These are phyloP conservation scores for Suillus fuscotomentosus DNA, from an alignment of 768 basidiomycete genomes.

Conservation along the genomic window DNA sequence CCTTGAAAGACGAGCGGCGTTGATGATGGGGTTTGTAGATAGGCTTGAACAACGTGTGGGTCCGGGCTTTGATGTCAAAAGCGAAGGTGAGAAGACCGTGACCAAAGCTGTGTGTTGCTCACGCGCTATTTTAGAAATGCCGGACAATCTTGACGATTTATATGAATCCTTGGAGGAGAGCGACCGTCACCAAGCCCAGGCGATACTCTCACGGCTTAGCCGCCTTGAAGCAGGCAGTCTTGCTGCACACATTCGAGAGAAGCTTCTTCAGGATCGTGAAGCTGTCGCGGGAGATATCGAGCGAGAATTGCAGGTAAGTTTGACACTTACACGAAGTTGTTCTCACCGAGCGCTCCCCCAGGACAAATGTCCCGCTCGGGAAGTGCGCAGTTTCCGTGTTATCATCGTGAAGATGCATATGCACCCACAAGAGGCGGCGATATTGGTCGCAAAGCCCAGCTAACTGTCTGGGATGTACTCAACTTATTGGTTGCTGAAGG, in stretches of 20 bases:
- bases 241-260: slow-evolving; percentile 49
- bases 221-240: slow-evolving; percentile 62
- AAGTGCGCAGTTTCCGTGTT: slow-evolving; percentile 76
- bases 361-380: slow-evolving; percentile 66
- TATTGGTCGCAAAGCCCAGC: slow-evolving; percentile 60
- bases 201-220: slow-evolving; percentile 40
- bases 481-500: slow-evolving; percentile 51
- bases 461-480: slow-evolving; percentile 83
- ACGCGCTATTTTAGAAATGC: slow-evolving; percentile 16
- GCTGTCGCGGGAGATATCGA: slow-evolving; percentile 60
- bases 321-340: neutral
- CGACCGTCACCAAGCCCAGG: slow-evolving; percentile 45
- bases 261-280: slow-evolving; percentile 48
- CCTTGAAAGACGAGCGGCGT: slow-evolving; percentile 52
- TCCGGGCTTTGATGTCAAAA: slow-evolving; percentile 35
- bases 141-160: slow-evolving; percentile 51
- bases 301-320: slow-evolving; percentile 66
- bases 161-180: slow-evolving; percentile 59
- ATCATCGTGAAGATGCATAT: slow-evolving; percentile 61
- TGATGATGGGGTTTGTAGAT: slow-evolving; percentile 61
- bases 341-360: slow-evolving; percentile 22
- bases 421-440: slow-evolving; percentile 42
- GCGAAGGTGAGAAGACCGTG: slow-evolving; percentile 36
- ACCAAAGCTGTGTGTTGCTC: neutral
- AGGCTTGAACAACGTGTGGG: slow-evolving; percentile 61